These are phyloP conservation scores for Talaromyces rugulosus DNA, from an alignment of 2,329 filamentous ascomycete genomes.

Conservation along the genomic window DNA sequence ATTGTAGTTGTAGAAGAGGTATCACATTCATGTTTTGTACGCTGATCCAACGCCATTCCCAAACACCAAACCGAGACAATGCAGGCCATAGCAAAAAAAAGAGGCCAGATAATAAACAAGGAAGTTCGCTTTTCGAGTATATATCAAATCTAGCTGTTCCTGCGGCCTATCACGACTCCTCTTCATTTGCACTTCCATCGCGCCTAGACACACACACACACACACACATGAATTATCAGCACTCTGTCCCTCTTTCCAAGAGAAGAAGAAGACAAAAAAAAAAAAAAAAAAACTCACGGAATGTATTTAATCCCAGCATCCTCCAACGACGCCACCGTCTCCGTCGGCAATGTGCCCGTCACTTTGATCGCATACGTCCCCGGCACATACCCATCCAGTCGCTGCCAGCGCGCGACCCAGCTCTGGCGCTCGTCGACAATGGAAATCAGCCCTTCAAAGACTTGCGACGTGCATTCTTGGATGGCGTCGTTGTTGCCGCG, in stretches of 20 bases:
- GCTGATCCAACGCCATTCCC: neutral
- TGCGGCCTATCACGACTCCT: slow-evolving; percentile 13
- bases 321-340: slow-evolving; percentile 53
- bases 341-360: slow-evolving; percentile 66
- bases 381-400: slow-evolving; percentile 78
- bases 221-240: slow-evolving; percentile 1
- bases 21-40: neutral
- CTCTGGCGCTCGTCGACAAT: slow-evolving; percentile 76
- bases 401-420: slow-evolving; percentile 97
- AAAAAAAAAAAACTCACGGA: slow-evolving; percentile 43
- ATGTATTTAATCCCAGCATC: slow-evolving; percentile 59
- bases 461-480: slow-evolving; percentile 88
- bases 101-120: neutral
- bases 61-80: slow-evolving; percentile 1
- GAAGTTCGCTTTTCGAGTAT: neutral
- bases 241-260: neutral
- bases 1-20: neutral
- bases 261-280: no score
- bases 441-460: slow-evolving; percentile 89
- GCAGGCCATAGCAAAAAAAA: neutral
- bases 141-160: neutral
- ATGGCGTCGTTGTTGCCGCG: slow-evolving; percentile 74
- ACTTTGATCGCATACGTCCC: slow-evolving; percentile 96
- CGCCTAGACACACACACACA: slow-evolving; percentile 27
- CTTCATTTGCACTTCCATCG: slow-evolving; percentile 45